These are phyloP conservation scores for Bipolaris bicolor DNA, from an alignment of 2,329 filamentous ascomycete species.

Conservation along the genomic window DNA sequence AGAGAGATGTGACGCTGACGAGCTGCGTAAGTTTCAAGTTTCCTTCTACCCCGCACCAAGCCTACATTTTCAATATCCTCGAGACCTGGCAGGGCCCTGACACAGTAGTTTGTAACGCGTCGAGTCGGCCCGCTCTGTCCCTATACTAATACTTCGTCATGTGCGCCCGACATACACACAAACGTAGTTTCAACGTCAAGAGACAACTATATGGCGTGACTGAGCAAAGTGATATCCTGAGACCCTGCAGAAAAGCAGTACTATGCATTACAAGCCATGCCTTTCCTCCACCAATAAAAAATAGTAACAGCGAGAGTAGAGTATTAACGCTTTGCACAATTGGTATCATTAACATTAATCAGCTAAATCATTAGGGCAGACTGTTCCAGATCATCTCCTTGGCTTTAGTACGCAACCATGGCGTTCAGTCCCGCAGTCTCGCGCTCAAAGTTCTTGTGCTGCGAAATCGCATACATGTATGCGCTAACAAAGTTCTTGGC, in stretches of 20 bases:
- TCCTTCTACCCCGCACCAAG: not conserved
- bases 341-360: slow-evolving; percentile 1
- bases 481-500: slow-evolving; percentile 72
- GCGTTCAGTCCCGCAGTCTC: slow-evolving; percentile 72
- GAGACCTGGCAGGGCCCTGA: no score
- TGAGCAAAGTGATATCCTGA: no score
- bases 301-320: not conserved
- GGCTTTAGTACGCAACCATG: slow-evolving; percentile 70
- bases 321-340: not conserved
- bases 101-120: no score
- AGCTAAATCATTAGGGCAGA: not conserved
- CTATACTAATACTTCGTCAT: no score
- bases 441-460: slow-evolving; percentile 75
- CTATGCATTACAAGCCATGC: no score
- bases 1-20: not conserved
- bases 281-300: no score
- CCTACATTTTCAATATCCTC: no score
- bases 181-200: no score
- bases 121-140: no score
- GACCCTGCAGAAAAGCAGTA: no score
- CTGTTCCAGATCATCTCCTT: not conserved
- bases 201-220: no score
- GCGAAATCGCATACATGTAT: slow-evolving; percentile 72
- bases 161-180: no score
- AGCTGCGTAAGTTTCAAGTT: not conserved